phyloP scores from a whole-genome alignment of 257 asterid genomes.

The Nicotiana otophora region DNA sequence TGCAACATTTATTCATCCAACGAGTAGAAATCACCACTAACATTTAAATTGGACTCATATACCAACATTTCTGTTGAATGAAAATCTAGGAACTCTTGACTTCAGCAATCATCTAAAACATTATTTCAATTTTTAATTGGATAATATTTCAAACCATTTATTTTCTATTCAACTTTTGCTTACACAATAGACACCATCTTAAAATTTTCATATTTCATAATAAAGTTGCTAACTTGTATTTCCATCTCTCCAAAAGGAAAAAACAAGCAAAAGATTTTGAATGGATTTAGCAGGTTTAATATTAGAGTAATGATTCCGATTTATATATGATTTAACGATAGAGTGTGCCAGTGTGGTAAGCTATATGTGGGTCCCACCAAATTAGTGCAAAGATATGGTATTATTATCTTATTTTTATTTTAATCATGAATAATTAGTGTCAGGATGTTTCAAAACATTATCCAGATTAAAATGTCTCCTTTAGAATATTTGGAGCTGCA shows the following conservation, averaged over 20 bases:
- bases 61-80: not conserved
- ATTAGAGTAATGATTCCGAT: not conserved
- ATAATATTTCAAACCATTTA: not conserved
- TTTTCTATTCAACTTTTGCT: no score
- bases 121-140: not conserved
- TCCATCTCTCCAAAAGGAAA: not conserved
- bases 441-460: slow-evolving; percentile 1
- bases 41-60: not conserved
- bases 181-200: no score
- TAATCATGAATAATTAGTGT: not conserved
- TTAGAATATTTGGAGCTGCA: not conserved
- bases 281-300: not conserved
- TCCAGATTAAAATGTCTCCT: not conserved
- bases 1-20: not conserved
- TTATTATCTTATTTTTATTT: not conserved
- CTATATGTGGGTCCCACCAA: not conserved
- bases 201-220: no score
- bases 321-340: not conserved
- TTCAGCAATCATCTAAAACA: not conserved
- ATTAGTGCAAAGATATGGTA: not conserved
- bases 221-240: no score
- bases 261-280: not conserved
- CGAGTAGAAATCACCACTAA: not conserved
- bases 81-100: not conserved
- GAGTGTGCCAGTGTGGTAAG: not conserved